Evolutionary conservation across 2,329 filamentous ascomycete genomes (phyloP).

Genomic region (Intubia oerlemansii): DNA sequence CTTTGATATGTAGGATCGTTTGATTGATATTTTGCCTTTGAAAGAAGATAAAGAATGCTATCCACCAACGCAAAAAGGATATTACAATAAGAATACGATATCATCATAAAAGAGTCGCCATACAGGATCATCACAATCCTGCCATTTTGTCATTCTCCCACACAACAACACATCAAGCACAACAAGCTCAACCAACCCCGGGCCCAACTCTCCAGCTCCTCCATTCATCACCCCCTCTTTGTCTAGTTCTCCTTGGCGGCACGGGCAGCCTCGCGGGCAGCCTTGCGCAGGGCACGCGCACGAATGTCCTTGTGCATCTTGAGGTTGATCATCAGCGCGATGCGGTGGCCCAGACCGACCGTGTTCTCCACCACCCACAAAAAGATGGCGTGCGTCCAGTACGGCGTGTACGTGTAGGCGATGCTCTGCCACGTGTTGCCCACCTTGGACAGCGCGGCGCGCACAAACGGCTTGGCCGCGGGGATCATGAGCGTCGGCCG

Average conservation of each 20-base stretch:
- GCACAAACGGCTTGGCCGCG: slow-evolving; percentile 64
- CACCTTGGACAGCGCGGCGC: slow-evolving; percentile 56
- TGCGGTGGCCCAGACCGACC: slow-evolving; percentile 24
- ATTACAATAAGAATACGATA: too few relatives aligned
- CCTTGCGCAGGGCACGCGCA: slow-evolving; percentile 63
- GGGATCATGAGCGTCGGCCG: slow-evolving; percentile 60
- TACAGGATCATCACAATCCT: neutral
- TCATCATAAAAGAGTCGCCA: too few relatives aligned
- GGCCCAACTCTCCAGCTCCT: neutral
- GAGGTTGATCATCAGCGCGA: slow-evolving; percentile 28
- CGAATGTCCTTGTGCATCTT: slow-evolving; percentile 70
- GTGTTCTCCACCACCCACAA: slow-evolving; percentile 55
- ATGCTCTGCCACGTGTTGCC: slow-evolving; percentile 65
- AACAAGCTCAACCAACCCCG: neutral
- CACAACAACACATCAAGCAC: neutral
- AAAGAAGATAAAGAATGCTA: too few relatives aligned
- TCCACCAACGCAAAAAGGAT: too few relatives aligned
- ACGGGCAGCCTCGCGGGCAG: slow-evolving; percentile 60
- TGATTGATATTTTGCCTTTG: too few relatives aligned
- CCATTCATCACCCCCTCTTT: too few relatives aligned
- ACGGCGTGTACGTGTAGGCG: slow-evolving; percentile 72
- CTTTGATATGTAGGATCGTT: too few relatives aligned
- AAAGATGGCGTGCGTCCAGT: slow-evolving; percentile 80
- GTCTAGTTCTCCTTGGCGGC: slow-evolving; percentile 1
- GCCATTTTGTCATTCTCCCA: neutral